A percentile compares a stretch with the other conserved stretches of the same genome.
phyloP scores from a whole-genome alignment of 169 alveolate genomes.

The Perkinsus marinus region DNA sequence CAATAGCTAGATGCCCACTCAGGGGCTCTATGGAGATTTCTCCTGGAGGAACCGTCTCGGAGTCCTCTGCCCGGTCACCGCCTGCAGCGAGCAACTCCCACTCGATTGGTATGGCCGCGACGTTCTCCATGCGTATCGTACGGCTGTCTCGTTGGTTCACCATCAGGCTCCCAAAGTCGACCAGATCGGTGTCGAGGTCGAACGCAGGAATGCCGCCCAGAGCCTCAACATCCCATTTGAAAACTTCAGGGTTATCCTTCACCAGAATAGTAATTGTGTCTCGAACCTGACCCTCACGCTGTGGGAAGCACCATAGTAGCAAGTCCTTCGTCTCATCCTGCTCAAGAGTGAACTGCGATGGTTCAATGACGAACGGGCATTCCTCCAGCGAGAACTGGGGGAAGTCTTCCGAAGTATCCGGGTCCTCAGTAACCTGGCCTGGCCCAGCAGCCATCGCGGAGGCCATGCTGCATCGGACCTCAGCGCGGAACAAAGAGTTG shows the following conservation, averaged over 20 bases:
- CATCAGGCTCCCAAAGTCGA: constrained; percentile 71
- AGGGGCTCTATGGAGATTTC: background rate
- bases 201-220: constrained; percentile 74
- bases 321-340: constrained; percentile 64
- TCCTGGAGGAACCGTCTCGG: background rate
- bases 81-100: background rate
- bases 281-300: constrained; percentile 46
- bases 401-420: background rate
- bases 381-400: constrained; percentile 10
- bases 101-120: background rate
- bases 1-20: constrained; percentile 57
- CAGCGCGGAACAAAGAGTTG: constrained; percentile 14
- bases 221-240: constrained; percentile 56
- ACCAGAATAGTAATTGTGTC: constrained; percentile 69
- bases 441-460: background rate
- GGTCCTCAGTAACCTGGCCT: background rate
- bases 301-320: constrained; percentile 74
- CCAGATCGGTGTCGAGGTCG: constrained; percentile 56
- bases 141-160: constrained; percentile 40
- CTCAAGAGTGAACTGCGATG: constrained; percentile 51
- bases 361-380: constrained; percentile 65
- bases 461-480: background rate
- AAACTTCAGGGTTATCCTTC: constrained; percentile 76
- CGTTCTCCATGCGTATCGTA: background rate
- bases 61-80: background rate